A percentile compares a stretch with the other conserved stretches of the same genome.
phyloP scores from a whole-genome alignment of 768 basidiomycete genomes.

The Holtermannia corniformis region DNA sequence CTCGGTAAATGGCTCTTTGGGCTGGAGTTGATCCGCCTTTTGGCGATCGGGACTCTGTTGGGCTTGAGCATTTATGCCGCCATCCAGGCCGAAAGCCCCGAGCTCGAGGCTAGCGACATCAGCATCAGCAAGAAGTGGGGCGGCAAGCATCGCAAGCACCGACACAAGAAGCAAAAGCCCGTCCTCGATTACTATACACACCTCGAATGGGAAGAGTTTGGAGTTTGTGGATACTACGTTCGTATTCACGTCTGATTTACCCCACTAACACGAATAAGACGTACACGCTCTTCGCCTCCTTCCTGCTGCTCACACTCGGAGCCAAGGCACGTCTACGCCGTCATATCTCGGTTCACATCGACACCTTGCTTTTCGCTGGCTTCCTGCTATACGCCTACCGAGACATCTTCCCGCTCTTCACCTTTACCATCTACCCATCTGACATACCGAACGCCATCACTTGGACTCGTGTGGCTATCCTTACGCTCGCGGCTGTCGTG shows the following conservation, averaged over 20 bases:
- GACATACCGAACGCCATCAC: slow-evolving; percentile 46
- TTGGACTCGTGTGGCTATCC: slow-evolving; percentile 51
- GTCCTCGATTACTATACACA: slow-evolving; percentile 32
- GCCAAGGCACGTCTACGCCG: slow-evolving; percentile 41
- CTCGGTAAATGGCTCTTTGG: slow-evolving; percentile 44
- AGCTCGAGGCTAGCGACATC: not conserved
- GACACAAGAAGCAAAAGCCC: slow-evolving; percentile 30
- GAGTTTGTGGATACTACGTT: slow-evolving; percentile 41
- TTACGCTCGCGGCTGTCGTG: slow-evolving; percentile 46
- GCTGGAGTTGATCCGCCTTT: slow-evolving; percentile 47
- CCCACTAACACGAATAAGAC: slow-evolving; percentile 32
- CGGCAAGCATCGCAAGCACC: slow-evolving; percentile 30
- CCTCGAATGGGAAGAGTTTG: slow-evolving; percentile 36
- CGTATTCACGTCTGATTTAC: slow-evolving; percentile 7
- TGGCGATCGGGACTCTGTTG: slow-evolving; percentile 48
- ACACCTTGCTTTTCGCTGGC: slow-evolving; percentile 46
- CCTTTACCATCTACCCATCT: slow-evolving; percentile 48
- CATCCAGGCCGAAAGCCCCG: slow-evolving; percentile 41
- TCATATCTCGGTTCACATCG: slow-evolving; percentile 47
- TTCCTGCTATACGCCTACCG: slow-evolving; percentile 52
- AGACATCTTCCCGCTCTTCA: slow-evolving; percentile 53
- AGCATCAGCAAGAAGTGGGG: slow-evolving; percentile 10
- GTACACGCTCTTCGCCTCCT: slow-evolving; percentile 47
- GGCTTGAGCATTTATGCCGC: slow-evolving; percentile 48
- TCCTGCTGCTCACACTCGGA: slow-evolving; percentile 44